phyloP scores from a whole-genome alignment of 2,329 filamentous ascomycete species.

The Clarireedia hainanense region DNA sequence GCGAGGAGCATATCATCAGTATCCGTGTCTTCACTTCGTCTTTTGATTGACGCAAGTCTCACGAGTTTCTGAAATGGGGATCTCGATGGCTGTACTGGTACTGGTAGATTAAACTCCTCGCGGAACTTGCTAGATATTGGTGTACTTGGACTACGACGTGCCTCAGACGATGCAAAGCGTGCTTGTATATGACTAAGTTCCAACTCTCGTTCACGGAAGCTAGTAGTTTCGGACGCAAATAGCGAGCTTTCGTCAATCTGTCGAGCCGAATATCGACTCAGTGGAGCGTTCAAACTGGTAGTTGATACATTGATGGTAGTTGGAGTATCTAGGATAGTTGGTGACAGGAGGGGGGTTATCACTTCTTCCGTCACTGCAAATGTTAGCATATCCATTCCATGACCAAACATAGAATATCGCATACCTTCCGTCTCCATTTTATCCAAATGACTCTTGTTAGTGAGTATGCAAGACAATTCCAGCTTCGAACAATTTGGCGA shows the following conservation, averaged over 20 bases:
- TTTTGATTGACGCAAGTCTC: slow-evolving; percentile 2
- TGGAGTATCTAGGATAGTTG: slow-evolving; percentile 2
- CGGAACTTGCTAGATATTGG: slow-evolving; percentile 26
- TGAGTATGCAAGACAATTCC: slow-evolving; percentile 13
- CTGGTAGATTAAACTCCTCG: slow-evolving; percentile 24
- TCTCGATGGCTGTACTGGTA: background rate
- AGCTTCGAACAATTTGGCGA: slow-evolving; percentile 21
- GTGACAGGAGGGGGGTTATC: background rate
- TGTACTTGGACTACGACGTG: slow-evolving; percentile 15
- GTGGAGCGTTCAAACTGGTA: slow-evolving; percentile 11
- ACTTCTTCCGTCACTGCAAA: background rate
- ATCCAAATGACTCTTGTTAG: slow-evolving; percentile 6
- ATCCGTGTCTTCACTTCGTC: background rate
- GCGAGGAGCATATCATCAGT: background rate
- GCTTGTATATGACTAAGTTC: slow-evolving; percentile 20
- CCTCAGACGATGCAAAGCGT: slow-evolving; percentile 19
- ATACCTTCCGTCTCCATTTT: slow-evolving; percentile 5
- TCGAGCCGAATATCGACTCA: slow-evolving; percentile 11
- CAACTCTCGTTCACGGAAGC: slow-evolving; percentile 22
- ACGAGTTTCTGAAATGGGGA: slow-evolving; percentile 9
- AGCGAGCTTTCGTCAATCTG: slow-evolving; percentile 21
- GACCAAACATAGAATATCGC: background rate
- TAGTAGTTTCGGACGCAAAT: slow-evolving; percentile 23
- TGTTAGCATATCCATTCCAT: background rate
- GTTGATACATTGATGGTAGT: slow-evolving; percentile 12